Evolutionary conservation across 768 basidiomycete genomes (phyloP).

Genomic region (Pulveroboletus frians): DNA sequence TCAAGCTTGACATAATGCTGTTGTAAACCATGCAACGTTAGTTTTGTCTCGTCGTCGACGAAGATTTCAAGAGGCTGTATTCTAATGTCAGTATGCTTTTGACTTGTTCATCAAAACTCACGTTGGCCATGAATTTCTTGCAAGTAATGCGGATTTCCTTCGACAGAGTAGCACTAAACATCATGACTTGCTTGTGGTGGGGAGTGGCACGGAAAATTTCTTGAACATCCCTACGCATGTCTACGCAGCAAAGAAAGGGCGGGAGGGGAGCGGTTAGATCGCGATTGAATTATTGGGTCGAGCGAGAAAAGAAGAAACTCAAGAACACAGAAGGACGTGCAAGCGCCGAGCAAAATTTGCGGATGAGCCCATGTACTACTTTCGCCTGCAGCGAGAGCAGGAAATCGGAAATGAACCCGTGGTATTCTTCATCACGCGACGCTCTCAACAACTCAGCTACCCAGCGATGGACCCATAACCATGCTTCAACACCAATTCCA

Average conservation of each 20-base stretch:
- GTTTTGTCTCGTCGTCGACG: constrained; percentile 97
- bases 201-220: constrained; percentile 99
- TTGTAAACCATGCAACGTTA: constrained; percentile 96
- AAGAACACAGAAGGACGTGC: constrained; percentile 29
- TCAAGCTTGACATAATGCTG: constrained; percentile 98
- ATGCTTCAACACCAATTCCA: constrained; percentile 36
- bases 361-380: constrained; percentile 14
- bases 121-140: constrained; percentile 99
- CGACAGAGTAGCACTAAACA: constrained; percentile 97
- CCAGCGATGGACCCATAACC: constrained; percentile 33
- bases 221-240: constrained; percentile 99
- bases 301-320: constrained; percentile 49
- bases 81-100: neutral
- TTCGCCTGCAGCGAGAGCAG: constrained; percentile 28
- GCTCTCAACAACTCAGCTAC: constrained; percentile 36
- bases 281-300: constrained; percentile 43
- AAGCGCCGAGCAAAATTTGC: constrained; percentile 13
- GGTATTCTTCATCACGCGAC: constrained; percentile 33
- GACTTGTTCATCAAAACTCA: constrained; percentile 37
- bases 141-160: constrained; percentile 97
- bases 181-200: constrained; percentile 99
- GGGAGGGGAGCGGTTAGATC: constrained; percentile 58
- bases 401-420: constrained; percentile 31
- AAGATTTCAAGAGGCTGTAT: constrained; percentile 95
- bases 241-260: constrained; percentile 56